These are phyloP conservation scores for Trichoderma polysporum DNA, from an alignment of 2,329 filamentous ascomycete species.

Conservation along the genomic window DNA sequence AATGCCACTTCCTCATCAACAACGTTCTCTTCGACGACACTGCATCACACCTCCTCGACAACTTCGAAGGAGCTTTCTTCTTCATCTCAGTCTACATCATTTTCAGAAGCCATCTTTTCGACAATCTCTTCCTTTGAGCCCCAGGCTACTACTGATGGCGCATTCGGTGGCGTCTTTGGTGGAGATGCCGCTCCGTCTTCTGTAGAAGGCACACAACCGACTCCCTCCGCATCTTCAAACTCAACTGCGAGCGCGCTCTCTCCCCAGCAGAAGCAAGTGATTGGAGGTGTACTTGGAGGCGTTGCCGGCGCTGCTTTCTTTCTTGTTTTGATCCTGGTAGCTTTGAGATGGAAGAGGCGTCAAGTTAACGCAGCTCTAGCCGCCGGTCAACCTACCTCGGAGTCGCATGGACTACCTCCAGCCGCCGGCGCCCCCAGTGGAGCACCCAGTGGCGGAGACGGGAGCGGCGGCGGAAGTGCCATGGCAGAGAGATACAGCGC, in stretches of 20 bases:
- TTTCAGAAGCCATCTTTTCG: neutral
- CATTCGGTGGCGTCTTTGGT: neutral
- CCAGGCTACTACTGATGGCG: conserved; percentile 9
- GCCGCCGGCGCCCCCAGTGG: conserved; percentile 20
- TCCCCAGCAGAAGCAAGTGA: conserved; percentile 42
- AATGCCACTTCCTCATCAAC: neutral
- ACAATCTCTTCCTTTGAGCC: conserved; percentile 5
- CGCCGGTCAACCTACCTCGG: conserved; percentile 36
- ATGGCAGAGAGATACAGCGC: conserved; percentile 49
- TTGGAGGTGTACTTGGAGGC: conserved; percentile 57
- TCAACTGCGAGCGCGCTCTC: conserved; percentile 30
- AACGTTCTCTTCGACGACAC: neutral
- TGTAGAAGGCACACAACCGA: conserved; percentile 20
- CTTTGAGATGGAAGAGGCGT: conserved; percentile 57
- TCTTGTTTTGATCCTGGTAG: conserved; percentile 51
- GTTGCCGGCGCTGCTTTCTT: conserved; percentile 60
- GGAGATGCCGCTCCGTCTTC: neutral
- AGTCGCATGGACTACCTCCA: conserved; percentile 34
- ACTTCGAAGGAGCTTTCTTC: neutral
- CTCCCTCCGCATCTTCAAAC: conserved; percentile 25
- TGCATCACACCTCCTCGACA: neutral
- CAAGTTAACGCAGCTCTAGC: conserved; percentile 45
- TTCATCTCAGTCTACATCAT: neutral
- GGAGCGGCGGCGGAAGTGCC: conserved; percentile 25
- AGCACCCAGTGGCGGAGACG: conserved; percentile 24